Evolutionary conservation across 2,329 filamentous ascomycete species (phyloP).

Genomic region (Ophiostoma australiae): DNA sequence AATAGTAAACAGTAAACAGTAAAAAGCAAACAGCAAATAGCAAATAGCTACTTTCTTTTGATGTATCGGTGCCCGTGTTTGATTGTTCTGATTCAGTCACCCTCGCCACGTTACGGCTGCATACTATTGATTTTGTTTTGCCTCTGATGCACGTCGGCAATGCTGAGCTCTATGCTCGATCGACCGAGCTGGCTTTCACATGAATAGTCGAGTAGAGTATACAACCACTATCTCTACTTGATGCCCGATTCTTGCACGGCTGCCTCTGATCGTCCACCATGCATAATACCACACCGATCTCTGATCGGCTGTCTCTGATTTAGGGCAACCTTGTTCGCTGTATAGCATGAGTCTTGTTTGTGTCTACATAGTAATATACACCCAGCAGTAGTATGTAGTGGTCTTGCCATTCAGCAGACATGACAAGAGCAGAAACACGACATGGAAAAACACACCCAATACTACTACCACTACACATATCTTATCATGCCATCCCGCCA

Average conservation of each 20-base stretch:
- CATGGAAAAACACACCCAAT: background rate
- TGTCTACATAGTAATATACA: background rate
- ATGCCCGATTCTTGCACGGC: background rate
- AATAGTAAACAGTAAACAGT: no score
- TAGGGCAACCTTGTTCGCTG: background rate
- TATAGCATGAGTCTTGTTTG: background rate
- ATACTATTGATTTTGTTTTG: background rate
- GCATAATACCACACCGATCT: background rate
- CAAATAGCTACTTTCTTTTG: no score
- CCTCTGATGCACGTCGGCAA: background rate
- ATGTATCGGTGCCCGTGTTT: background rate
- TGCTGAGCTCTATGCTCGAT: no score
- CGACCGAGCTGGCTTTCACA: background rate
- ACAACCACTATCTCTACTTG: background rate
- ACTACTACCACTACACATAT: background rate
- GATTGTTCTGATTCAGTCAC: background rate
- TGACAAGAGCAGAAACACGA: background rate
- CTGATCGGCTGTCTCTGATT: conserved; percentile 3
- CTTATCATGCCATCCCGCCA: background rate
- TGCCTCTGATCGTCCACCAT: background rate
- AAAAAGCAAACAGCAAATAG: no score
- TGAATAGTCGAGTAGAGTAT: background rate
- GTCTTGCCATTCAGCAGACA: background rate
- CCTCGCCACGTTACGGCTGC: no score
- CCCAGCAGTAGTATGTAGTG: background rate